Evolutionary conservation across 2,329 filamentous ascomycete genomes (phyloP), one percentile per base, ranked within the genome.

Genomic region (Penicillium sp.): DNA sequence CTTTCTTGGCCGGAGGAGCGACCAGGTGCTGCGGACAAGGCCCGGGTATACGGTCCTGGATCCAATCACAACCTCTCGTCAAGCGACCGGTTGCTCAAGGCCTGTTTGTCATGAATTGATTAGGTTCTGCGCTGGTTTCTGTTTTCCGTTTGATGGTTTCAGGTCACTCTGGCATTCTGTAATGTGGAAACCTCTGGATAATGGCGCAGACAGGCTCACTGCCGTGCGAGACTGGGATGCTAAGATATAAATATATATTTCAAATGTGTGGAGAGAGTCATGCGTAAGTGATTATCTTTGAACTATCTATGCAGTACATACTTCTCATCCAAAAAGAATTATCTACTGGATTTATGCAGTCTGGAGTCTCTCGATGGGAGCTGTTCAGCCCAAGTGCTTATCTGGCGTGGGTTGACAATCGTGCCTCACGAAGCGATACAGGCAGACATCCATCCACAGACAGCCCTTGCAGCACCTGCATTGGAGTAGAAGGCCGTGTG

Each of bases 181-280:
- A 18, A 2, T 26, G 41, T 24, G 13, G 23, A 26, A 33, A 8
- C 26, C 33, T 13, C 15, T 7, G 8, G 44, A 21, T 8, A 5
- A 45, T 47, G 39, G 43, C 38, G 36, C 33, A 53, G 43, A 54
- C 42, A 56, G 49, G 54, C 51, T 51, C 47, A 51, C 51, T 13
- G 39, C 44, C 45, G 49, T 44, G 42, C 45, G 46, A 26, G 46
- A 18, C 18, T 16, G 42, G 42, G 42, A 6, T 24, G 24, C n/a
- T 16, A 24, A 31, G 23, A 44, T 29, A 21, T 21, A 21, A n/a
- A n/a, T 24, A 29, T 43, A 24, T 42, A 28, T 43, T 21, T 21
- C 9, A 23, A n/a, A 33, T 21, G 43, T 15, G n/a, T 47, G 10
- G 33, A 6, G 24, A 4, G 24, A 26, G 4, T 5, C 24, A 2